These are phyloP conservation scores for Forsythia viridissima DNA, from an alignment of 257 asterid genomes.

Conservation along the genomic window DNA sequence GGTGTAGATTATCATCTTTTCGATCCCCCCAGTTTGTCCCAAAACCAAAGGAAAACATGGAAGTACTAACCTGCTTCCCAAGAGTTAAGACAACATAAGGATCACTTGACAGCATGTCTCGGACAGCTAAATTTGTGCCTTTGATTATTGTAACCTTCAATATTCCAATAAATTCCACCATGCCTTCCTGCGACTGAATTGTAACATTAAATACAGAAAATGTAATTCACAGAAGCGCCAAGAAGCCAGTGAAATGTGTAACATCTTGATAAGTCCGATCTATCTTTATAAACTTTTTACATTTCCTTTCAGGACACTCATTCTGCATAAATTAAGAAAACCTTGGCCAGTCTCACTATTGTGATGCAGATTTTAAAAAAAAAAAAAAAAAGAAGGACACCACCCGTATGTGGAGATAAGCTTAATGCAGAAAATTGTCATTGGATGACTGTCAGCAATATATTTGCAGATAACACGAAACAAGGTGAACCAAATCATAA, in stretches of 20 bases:
- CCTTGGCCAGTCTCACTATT: neutral
- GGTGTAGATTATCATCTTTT: neutral
- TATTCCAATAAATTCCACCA: constrained; percentile 92
- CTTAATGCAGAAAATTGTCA: neutral
- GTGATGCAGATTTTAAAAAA: too few relatives aligned
- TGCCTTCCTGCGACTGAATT: constrained; percentile 67
- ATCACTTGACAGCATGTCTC: constrained; percentile 95
- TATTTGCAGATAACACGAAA: neutral
- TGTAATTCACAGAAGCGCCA: constrained; percentile 20
- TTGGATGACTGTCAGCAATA: neutral
- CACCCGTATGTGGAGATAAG: neutral
- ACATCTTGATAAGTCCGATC: neutral
- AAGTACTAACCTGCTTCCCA: constrained; percentile 74
- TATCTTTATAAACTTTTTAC: neutral
- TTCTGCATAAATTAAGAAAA: neutral
- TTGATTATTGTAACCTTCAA: constrained; percentile 73
- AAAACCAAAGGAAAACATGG: neutral
- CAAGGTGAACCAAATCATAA: neutral
- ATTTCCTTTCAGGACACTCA: neutral
- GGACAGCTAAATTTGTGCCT: constrained; percentile 86
- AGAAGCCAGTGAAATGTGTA: constrained; percentile 4
- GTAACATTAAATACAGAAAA: constrained; percentile 8
- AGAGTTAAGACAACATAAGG: constrained; percentile 86
- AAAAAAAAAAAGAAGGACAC: neutral
- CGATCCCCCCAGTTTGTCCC: neutral